Conservation (phyloP, 805 yeast genomes). For the Yarrowia divulgata region DNA sequence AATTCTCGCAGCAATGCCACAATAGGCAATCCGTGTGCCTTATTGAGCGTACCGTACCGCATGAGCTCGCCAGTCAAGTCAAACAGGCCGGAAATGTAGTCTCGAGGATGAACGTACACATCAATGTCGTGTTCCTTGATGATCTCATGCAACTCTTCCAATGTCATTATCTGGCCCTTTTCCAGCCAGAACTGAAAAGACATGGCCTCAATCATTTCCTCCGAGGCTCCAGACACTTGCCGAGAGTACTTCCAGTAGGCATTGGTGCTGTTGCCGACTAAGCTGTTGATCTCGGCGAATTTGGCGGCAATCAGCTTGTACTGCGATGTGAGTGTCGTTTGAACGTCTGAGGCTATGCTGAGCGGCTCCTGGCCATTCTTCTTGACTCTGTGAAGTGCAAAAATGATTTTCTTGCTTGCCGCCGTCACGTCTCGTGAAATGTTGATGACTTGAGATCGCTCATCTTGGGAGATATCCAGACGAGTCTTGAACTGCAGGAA, state of each 20-base stretch:
- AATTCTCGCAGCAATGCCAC: slow-evolving; percentile 23
- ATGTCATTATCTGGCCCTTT: slow-evolving; percentile 41
- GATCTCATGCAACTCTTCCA: slow-evolving; percentile 34
- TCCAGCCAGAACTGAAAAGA: slow-evolving; percentile 44
- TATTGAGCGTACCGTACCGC: slow-evolving; percentile 52
- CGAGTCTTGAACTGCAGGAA: slow-evolving; percentile 18
- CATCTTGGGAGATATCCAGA: slow-evolving; percentile 49
- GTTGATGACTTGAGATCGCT: slow-evolving; percentile 52
- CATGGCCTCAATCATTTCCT: slow-evolving; percentile 47
- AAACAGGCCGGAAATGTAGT: slow-evolving; percentile 54
- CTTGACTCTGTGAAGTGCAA: slow-evolving; percentile 45
- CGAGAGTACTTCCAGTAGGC: slow-evolving; percentile 42
- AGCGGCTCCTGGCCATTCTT: background rate
- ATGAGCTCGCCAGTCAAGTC: slow-evolving; percentile 56
- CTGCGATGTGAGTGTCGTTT: slow-evolving; percentile 2
- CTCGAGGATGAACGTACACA: slow-evolving; percentile 45
- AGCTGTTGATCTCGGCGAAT: slow-evolving; percentile 17
- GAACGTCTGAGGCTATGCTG: background rate
- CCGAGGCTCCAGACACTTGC: slow-evolving; percentile 45
- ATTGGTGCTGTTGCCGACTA: slow-evolving; percentile 21
- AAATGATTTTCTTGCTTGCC: slow-evolving; percentile 52
- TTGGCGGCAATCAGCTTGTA: background rate
- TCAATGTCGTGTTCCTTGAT: slow-evolving; percentile 13
- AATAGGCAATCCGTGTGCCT: slow-evolving; percentile 35
- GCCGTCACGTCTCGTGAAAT: slow-evolving; percentile 53